These are phyloP conservation scores for Gossypium davidsonii DNA, from an alignment of 441 rosid species.

Conservation along the genomic window DNA sequence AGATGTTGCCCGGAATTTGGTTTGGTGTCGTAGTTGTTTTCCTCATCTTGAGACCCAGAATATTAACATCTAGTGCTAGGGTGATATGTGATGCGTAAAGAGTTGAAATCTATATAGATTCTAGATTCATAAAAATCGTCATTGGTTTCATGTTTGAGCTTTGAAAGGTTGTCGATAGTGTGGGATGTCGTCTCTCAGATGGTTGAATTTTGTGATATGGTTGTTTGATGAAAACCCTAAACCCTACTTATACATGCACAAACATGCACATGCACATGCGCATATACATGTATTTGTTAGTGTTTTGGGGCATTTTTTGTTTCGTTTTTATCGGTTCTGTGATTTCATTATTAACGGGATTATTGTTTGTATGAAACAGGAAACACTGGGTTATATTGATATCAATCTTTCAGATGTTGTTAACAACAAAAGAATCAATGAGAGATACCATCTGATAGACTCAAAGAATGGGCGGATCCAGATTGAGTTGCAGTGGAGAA, in stretches of 20 bases:
- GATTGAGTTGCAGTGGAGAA: constrained; percentile 85
- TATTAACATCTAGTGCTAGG: background rate
- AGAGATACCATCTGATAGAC: constrained; percentile 85
- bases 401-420: constrained; percentile 71
- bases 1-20: background rate
- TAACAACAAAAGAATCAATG: constrained; percentile 76
- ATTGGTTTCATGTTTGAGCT: background rate
- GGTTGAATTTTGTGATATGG: background rate
- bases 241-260: background rate
- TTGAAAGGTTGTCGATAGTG: background rate
- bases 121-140: background rate
- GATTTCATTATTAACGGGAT: background rate
- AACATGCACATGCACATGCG: background rate
- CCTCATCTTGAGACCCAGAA: background rate
- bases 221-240: background rate
- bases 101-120: background rate
- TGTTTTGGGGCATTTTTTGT: background rate
- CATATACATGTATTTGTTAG: background rate
- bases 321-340: background rate
- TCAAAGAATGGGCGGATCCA: constrained; percentile 80
- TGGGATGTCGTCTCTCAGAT: background rate
- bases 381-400: constrained; percentile 66
- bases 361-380: constrained; percentile 38
- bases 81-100: background rate
- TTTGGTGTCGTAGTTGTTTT: background rate